A percentile compares a stretch with the other conserved stretches of the same genome.
These are phyloP conservation scores for Sicyos edulis DNA, from an alignment of 306 rosid species.

Conservation along the genomic window DNA sequence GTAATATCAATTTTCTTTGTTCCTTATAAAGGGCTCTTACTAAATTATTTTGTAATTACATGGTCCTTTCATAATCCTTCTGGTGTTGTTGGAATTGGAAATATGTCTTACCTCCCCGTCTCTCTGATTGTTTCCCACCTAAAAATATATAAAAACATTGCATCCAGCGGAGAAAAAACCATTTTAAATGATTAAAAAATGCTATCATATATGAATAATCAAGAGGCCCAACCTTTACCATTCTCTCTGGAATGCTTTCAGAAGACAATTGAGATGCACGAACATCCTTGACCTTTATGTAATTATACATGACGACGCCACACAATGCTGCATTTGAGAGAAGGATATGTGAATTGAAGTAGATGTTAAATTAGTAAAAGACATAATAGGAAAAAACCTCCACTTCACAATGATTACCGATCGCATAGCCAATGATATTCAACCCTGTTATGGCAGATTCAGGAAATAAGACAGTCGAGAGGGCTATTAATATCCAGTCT, in stretches of 20 bases:
- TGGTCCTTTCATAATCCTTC: not conserved
- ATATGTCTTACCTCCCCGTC: not conserved
- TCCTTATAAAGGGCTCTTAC: not conserved
- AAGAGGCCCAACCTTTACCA: conserved; percentile 45
- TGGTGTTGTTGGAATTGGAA: not conserved
- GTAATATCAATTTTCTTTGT: not conserved
- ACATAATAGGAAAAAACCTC: not conserved
- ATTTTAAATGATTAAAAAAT: not conserved
- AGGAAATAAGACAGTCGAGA: conserved; percentile 86
- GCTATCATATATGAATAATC: not conserved
- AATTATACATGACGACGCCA: conserved; percentile 91
- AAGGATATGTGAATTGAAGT: not conserved
- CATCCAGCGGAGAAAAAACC: not conserved
- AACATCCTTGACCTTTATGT: conserved; percentile 83
- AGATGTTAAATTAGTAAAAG: conserved; percentile 1
- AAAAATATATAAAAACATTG: not conserved
- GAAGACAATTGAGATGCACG: conserved; percentile 59
- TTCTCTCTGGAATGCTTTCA: conserved; percentile 61
- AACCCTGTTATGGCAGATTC: conserved; percentile 80
- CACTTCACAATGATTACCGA: conserved; percentile 43
- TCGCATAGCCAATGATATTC: conserved; percentile 87
- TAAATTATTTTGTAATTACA: not conserved
- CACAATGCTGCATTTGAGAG: conserved; percentile 56
- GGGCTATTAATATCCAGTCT: conserved; percentile 95
- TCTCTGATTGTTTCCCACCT: not conserved